A percentile compares a stretch with the other conserved stretches of the same genome.
Evolutionary conservation across 2,329 filamentous ascomycete species (phyloP).

Genomic region (Fusarium cicatricum): DNA sequence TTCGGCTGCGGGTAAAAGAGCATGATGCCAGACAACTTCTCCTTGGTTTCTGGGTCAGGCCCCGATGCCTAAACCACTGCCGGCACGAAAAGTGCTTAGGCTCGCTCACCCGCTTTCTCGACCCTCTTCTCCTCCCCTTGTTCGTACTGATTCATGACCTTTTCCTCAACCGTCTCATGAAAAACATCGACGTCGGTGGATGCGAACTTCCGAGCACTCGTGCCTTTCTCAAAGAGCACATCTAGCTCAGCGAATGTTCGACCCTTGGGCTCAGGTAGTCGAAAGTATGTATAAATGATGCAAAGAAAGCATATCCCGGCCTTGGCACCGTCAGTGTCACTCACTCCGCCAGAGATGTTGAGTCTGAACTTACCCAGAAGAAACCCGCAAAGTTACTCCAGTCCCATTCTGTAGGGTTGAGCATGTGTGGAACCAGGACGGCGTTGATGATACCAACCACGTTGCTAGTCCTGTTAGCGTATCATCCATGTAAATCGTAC

Average conservation of each 20-base stretch:
- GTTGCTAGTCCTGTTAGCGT: slow-evolving; percentile 60
- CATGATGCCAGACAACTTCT: too few species aligned
- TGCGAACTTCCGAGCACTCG: not conserved
- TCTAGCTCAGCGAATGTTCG: not conserved
- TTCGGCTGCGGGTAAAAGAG: too few species aligned
- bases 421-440: slow-evolving; percentile 89
- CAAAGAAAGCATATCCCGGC: slow-evolving; percentile 81
- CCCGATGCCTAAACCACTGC: too few species aligned
- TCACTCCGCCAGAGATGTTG: not conserved
- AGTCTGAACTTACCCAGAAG: slow-evolving; percentile 69
- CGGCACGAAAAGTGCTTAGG: not conserved
- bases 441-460: slow-evolving; percentile 82
- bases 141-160: too few species aligned
- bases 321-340: slow-evolving; percentile 41
- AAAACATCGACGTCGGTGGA: not conserved
- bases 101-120: not conserved
- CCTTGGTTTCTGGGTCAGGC: too few species aligned
- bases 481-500: not conserved
- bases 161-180: too few species aligned
- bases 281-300: slow-evolving; percentile 73
- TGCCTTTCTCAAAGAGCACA: not conserved
- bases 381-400: slow-evolving; percentile 90
- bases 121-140: not conserved
- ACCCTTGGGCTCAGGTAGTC: slow-evolving; percentile 29
- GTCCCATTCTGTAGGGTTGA: slow-evolving; percentile 86